phyloP scores from a whole-genome alignment of 768 basidiomycete genomes.

The Hirschioporus abietinus region DNA sequence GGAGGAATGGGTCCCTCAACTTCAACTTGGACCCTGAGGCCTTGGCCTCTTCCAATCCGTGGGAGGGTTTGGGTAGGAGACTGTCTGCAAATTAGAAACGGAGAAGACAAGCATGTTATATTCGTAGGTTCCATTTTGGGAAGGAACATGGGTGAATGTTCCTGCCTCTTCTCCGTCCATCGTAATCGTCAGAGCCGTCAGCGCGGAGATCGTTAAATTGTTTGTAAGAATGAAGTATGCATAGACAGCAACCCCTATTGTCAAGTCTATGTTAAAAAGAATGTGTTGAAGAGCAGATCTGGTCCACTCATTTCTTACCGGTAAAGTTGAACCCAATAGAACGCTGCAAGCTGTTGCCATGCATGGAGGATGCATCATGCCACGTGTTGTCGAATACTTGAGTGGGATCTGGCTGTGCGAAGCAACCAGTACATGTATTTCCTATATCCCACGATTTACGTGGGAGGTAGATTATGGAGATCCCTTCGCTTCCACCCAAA shows the following conservation, averaged over 20 bases:
- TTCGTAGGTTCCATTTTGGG: constrained; percentile 16
- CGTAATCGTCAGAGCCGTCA: constrained; percentile 3
- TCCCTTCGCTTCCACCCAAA: too few species aligned
- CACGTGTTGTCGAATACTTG: constrained; percentile 26
- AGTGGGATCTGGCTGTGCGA: constrained; percentile 19
- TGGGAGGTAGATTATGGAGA: constrained; percentile 24
- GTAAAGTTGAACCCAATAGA: too few species aligned
- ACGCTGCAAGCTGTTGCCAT: background rate
- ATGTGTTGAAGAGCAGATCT: too few species aligned
- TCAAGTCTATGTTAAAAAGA: background rate
- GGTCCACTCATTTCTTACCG: too few species aligned
- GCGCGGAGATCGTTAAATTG: background rate
- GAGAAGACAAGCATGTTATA: constrained; percentile 33
- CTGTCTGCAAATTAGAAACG: constrained; percentile 23
- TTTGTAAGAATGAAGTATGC: constrained; percentile 5
- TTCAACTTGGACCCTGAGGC: too few species aligned
- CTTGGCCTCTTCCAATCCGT: too few species aligned
- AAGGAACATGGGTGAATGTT: constrained; percentile 12
- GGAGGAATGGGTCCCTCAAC: too few species aligned
- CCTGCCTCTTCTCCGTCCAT: constrained; percentile 19
- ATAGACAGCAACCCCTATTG: constrained; percentile 6
- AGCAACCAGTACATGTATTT: constrained; percentile 22
- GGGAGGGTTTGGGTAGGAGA: too few species aligned
- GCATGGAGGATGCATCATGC: constrained; percentile 26
- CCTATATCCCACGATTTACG: constrained; percentile 27